phyloP scores from a whole-genome alignment of 805 yeast genomes.

The Starmerella cellae region DNA sequence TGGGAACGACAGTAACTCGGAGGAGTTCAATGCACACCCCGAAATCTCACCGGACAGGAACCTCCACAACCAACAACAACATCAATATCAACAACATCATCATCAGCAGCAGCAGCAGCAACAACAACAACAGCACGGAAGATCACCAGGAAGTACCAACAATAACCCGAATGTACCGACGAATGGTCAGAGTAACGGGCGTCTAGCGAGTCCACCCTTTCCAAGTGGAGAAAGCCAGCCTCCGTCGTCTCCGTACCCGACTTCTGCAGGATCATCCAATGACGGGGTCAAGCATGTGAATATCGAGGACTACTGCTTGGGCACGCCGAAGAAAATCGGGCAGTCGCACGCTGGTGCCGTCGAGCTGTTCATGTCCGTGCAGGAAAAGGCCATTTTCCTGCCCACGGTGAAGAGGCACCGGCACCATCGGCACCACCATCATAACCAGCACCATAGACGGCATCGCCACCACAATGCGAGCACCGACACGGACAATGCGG shows the following conservation, averaged over 20 bases:
- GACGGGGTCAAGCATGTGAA: background rate
- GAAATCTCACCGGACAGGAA: background rate
- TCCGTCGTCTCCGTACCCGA: background rate
- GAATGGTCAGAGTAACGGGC: background rate
- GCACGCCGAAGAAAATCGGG: constrained; percentile 24
- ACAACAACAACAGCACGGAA: too few relatives aligned
- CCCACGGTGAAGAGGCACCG: constrained; percentile 14
- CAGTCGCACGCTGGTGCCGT: constrained; percentile 26
- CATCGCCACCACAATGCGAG: background rate
- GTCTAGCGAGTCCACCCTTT: background rate
- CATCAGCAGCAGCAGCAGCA: too few relatives aligned
- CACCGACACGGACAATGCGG: background rate
- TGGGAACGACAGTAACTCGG: background rate
- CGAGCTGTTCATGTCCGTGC: constrained; percentile 25
- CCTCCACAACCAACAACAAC: background rate
- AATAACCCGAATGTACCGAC: background rate
- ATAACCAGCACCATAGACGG: background rate
- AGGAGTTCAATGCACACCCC: background rate
- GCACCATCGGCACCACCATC: constrained; percentile 3
- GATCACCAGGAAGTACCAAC: too few relatives aligned
- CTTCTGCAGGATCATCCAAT: background rate
- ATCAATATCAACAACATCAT: too few relatives aligned
- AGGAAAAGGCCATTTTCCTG: constrained; percentile 25
- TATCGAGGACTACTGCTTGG: constrained; percentile 22
- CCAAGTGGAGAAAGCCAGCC: background rate